These are phyloP conservation scores for Neurospora sp. DNA, from an alignment of 495 filamentous ascomycete genomes.

Conservation along the genomic window DNA sequence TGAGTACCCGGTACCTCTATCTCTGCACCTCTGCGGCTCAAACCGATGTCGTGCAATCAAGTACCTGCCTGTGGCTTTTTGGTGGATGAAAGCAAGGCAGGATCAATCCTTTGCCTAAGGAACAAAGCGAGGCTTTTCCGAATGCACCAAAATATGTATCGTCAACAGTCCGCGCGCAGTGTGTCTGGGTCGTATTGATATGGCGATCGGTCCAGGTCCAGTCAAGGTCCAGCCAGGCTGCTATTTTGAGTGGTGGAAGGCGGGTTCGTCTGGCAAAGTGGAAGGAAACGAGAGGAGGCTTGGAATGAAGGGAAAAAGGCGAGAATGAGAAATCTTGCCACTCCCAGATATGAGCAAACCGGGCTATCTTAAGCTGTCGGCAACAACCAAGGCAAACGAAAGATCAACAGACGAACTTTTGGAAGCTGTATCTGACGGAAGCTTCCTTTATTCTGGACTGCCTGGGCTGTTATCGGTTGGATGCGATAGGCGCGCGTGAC, in stretches of 20 bases:
- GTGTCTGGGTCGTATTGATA: neutral
- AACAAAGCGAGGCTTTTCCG: neutral
- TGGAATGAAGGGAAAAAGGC: neutral
- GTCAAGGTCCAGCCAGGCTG: neutral
- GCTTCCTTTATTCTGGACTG: neutral
- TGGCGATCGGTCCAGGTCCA: neutral
- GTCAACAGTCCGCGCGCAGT: neutral
- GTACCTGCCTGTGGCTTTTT: neutral
- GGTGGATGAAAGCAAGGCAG: neutral
- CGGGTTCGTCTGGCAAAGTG: neutral
- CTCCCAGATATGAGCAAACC: neutral
- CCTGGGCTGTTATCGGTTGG: neutral
- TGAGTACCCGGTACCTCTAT: neutral
- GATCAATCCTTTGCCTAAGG: neutral
- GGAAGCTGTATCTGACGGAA: neutral
- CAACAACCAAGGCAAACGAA: neutral
- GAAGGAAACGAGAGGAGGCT: neutral
- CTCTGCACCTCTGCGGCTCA: neutral
- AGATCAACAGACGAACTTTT: neutral
- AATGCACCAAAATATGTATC: neutral
- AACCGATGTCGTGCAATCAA: neutral
- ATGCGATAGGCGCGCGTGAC: conserved; percentile 25
- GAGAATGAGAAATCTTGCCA: neutral
- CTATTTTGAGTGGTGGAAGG: neutral
- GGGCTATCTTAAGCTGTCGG: neutral